Evolutionary conservation across 2,329 filamentous ascomycete genomes (phyloP).

Genomic region (Exophiala phaeomuriformis): DNA sequence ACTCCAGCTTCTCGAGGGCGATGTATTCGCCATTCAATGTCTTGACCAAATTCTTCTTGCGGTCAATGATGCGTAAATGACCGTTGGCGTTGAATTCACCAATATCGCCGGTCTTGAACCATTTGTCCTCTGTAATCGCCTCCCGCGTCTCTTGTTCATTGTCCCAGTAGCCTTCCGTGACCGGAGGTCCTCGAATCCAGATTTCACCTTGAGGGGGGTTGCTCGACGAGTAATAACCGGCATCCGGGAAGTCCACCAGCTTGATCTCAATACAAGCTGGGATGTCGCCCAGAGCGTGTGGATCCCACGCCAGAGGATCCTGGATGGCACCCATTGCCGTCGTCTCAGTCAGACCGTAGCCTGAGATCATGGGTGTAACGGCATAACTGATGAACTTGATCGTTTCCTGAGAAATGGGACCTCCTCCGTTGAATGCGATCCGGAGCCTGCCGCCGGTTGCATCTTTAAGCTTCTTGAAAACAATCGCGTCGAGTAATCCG

Average conservation of each 20-base stretch:
- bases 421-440: slow-evolving; percentile 90
- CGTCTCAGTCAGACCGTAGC: slow-evolving; percentile 93
- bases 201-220: slow-evolving; percentile 85
- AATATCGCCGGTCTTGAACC: slow-evolving; percentile 97
- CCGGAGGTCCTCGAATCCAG: slow-evolving; percentile 70
- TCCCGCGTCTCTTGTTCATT: slow-evolving; percentile 79
- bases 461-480: slow-evolving; percentile 88
- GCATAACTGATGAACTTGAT: slow-evolving; percentile 86
- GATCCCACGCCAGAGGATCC: slow-evolving; percentile 77
- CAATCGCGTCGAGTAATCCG: slow-evolving; percentile 66
- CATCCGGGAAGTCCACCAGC: slow-evolving; percentile 80
- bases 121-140: slow-evolving; percentile 72
- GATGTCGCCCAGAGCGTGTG: slow-evolving; percentile 67
- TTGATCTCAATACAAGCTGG: slow-evolving; percentile 77
- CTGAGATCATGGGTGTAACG: slow-evolving; percentile 86
- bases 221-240: slow-evolving; percentile 72
- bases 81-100: slow-evolving; percentile 77
- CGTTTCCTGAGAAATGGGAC: slow-evolving; percentile 79
- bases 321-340: slow-evolving; percentile 53
- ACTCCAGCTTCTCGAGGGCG: slow-evolving; percentile 90
- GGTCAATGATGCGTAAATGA: slow-evolving; percentile 81
- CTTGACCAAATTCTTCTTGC: slow-evolving; percentile 98
- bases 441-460: slow-evolving; percentile 82
- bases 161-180: slow-evolving; percentile 72
- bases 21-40: slow-evolving; percentile 94